Evolutionary conservation across 1,139 yeast species (phyloP), one percentile per base, ranked within the genome.

Genomic region (Hansenula lynferdii): DNA sequence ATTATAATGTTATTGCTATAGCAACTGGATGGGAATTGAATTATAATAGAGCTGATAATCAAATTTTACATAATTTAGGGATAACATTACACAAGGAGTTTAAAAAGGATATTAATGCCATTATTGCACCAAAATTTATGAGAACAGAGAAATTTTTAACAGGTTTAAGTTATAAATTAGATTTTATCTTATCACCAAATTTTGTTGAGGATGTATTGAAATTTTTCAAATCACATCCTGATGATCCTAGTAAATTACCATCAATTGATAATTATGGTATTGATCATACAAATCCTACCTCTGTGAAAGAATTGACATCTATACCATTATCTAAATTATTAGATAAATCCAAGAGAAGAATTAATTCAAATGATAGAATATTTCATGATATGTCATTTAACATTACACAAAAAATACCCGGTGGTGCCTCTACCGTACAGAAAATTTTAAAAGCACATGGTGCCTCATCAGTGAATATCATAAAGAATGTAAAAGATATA

Each of bases 141-240:
- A 72, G 97, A 47, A 92, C 97, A 0, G 95, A 85, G 43, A 92
- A 92, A 60, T 90, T 90, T 54, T 67, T 92, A 26, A 54, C 50
- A 15, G 58, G 62, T 6, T 47, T 65, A 9, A 54, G 65, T 38
- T 55, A 57, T 34, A 58, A 60, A 1, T 39, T 64, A 32, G 54
- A 53, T 23, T 48, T 57, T 39, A 58, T 60, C 3, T 36, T 65
- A 9, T 44, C 50, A 3, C 65, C 69, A 1, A 40, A 50, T 8
- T 65, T 65, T 37, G 29, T 65, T 4, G 43, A 48, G 4, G 76
- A 72, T 32, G 64, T 76, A 0, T 47, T 76, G 21, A 44, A 38
- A 59, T 53, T 30, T 61, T 59, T 29, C 47, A 50, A 35, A 56
- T 53, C 15, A 38, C 37, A 21, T 62, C 62, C 60, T 51, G 61